Conservation (phyloP, 345 rosid genomes). For the Murraya koenigii region DNA sequence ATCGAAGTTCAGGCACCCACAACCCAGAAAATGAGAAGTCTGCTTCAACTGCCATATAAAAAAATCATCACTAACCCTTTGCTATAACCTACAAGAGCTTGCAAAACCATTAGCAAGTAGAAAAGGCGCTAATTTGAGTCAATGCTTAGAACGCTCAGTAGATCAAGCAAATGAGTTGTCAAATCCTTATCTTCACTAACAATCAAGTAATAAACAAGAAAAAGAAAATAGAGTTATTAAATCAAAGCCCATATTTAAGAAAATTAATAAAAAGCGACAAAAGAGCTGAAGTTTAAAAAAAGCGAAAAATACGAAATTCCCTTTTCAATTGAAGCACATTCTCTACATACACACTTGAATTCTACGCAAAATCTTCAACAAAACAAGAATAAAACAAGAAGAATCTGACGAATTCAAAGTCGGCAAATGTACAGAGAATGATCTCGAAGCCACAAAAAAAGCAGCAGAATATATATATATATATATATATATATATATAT, state of each 20-base stretch:
- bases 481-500: too few relatives aligned
- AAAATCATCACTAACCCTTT: slow-evolving; percentile 19
- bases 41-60: not conserved
- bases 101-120: not conserved
- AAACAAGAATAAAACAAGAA: not conserved
- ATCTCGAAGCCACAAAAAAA: slow-evolving; percentile 13
- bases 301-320: slow-evolving; percentile 10
- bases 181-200: slow-evolving; percentile 29
- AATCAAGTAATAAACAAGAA: slow-evolving; percentile 21
- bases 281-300: slow-evolving; percentile 8
- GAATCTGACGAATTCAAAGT: slow-evolving; percentile 17
- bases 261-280: slow-evolving; percentile 5
- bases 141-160: slow-evolving; percentile 1
- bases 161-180: slow-evolving; percentile 19
- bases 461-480: not conserved
- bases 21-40: not conserved
- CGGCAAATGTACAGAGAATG: slow-evolving; percentile 6
- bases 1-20: not conserved
- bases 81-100: not conserved
- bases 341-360: slow-evolving; percentile 20
- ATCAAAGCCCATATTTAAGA: not conserved
- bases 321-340: slow-evolving; percentile 13
- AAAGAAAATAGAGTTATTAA: not conserved
- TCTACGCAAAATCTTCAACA: slow-evolving; percentile 19
- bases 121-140: slow-evolving; percentile 9